Percentiles rank a stretch among this genome's conserved stretches.
phyloP scores from a whole-genome alignment of 805 yeast genomes.

The Candida insectalens region DNA sequence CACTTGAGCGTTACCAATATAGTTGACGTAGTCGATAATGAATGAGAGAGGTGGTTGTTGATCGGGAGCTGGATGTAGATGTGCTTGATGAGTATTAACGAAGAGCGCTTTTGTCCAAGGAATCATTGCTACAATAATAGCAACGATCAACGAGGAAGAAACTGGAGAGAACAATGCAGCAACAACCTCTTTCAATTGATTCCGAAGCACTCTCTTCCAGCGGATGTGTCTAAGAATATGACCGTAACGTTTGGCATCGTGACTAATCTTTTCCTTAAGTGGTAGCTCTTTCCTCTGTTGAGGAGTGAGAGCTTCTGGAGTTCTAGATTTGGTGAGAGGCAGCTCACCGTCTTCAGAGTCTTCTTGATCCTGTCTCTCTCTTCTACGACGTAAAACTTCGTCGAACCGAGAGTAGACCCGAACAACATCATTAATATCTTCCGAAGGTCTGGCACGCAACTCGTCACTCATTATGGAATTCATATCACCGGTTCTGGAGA shows the following conservation, averaged over 20 bases:
- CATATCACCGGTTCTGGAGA: too few species aligned
- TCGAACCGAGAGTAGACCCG: constrained; percentile 42
- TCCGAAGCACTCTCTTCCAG: constrained; percentile 1
- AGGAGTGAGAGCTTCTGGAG: not conserved
- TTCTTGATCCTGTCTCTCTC: not conserved
- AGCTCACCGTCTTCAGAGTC: not conserved
- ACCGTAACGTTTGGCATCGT: not conserved
- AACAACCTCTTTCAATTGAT: not conserved
- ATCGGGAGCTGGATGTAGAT: constrained; percentile 75
- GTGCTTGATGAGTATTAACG: constrained; percentile 35
- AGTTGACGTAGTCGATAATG: constrained; percentile 68
- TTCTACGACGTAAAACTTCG: constrained; percentile 5
- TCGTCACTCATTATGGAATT: constrained; percentile 7
- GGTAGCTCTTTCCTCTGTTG: not conserved
- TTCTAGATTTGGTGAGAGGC: not conserved
- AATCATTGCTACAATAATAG: constrained; percentile 67
- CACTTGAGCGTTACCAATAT: constrained; percentile 80
- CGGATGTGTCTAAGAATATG: constrained; percentile 3
- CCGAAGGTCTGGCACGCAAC: constrained; percentile 20
- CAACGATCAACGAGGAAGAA: constrained; percentile 56
- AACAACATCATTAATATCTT: constrained; percentile 36
- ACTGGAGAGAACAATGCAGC: constrained; percentile 40
- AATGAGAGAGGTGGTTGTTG: constrained; percentile 74
- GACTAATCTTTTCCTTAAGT: not conserved
- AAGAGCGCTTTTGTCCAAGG: constrained; percentile 78